Evolutionary conservation across 2,329 filamentous ascomycete species (phyloP), one percentile per base, ranked within the genome.

Genomic region (Cryphonectria carpinicola): DNA sequence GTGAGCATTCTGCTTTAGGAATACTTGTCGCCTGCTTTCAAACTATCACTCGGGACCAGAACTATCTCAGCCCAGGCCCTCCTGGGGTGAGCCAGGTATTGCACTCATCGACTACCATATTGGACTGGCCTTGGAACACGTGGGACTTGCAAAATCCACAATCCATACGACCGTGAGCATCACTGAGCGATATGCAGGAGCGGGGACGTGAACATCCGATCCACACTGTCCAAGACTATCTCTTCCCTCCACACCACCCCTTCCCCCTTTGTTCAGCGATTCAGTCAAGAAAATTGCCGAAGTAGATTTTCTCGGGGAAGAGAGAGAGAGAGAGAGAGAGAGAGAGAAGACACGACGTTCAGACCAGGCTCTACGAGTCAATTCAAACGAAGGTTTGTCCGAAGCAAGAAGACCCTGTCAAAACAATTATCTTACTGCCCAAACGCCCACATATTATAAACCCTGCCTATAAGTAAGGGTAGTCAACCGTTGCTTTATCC

Each of bases 51-150:
- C 25, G 14, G 58, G 7, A 8, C 35, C 19, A 32, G 58, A n/a
- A 39, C 35, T 17, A 61, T 61, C 32, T 39, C 22, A 35, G 58
- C 35, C 22, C 46, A n/a, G 19, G 19, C 22, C 46, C 17, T 2
- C 7, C 35, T 22, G 10, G n/a, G 58, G 19, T 61, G 35, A 35
- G 17, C 19, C 32, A 39, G 32, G 10, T 19, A n/a, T 22, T 61
- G 32, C 58, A 39, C 35, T 61, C 58, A 37, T 61, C 58, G 32
- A 35, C 54, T 58, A 58, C 54, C 54, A 32, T 35, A 32, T 58
- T 58, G 25, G 54, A 58, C 35, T n/a, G 19, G 8, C 58, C 19
- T 39, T 39, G 1, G 58, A 39, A 39, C 35, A 61, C 58, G 35
- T 61, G 54, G 35, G 32, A 22, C 11, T 35, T 19, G 6, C 22